Base-by-base conservation (phyloP, 2,329 filamentous ascomycete genomes). In the Aspergillus luchuensis region DNA sequence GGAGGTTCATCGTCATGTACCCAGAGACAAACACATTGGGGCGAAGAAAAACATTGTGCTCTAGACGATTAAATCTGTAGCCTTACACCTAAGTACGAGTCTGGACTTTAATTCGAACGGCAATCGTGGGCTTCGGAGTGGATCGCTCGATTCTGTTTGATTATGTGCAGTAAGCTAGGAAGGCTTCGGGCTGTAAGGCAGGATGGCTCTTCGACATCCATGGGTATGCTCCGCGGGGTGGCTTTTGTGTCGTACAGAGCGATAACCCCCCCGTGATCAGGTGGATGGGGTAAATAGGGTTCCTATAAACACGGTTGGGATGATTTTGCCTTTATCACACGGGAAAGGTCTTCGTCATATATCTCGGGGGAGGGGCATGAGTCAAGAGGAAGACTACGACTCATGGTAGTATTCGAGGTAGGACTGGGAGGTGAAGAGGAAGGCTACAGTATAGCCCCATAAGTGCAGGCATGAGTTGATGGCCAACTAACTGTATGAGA, bases 291-390 rank as follows among this genome's bases (percentile, higher is more conserved):
- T 30, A 41, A 21, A 45, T 56, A 47, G 53, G 53, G 53, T 56
- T 56, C 53, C 36, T 21, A 25, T 33, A 36, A 25, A 56, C 53
- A 47, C 43, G 53, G 53, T 47, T 47, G 53, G 17, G 39, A 11
- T 28, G 19, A 19, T 56, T 55, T 56, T 56, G 41, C 39, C 53
- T 47, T 56, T 56, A 47, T 43, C 53, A 41, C 41, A 56, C 43
- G 53, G 43, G 53, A 36, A 4, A 56, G 38, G 30, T 33, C 41
- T 56, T 56, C 53, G 53, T 56, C 53, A 56, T 56, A 47, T 43
- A 53, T 28, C 11, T 33, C 51, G 23, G 36, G 25, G 23, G 5
- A 5, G 33, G 23, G 7, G n/a, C 19, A 45, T 41, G 25, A 43
- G 53, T 45, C 23, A 41, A 30, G 41, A 33, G 21, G 23, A 45